Conservation (phyloP, 371 early-diverging fungal genomes). For the Rhizomucor miehei region DNA sequence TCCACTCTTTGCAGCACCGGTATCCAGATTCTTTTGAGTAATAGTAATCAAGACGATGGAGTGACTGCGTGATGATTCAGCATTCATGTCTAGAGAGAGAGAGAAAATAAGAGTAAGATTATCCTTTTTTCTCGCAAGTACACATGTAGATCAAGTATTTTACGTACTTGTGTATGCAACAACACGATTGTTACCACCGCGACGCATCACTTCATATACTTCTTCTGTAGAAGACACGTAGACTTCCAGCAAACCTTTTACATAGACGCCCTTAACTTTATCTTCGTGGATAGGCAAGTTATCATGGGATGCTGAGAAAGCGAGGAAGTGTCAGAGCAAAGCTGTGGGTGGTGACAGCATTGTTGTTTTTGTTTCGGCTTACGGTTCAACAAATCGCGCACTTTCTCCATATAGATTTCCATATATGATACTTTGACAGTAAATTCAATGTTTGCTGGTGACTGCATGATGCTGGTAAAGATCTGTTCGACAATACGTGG, state of each 20-base stretch:
- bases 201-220: conserved; percentile 92
- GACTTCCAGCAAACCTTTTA: conserved; percentile 92
- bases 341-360: too few species aligned
- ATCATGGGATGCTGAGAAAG: conserved; percentile 68
- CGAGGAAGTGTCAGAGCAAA: neutral
- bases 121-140: conserved; percentile 17
- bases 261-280: conserved; percentile 90
- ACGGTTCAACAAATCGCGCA: conserved; percentile 90
- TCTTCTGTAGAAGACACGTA: conserved; percentile 94
- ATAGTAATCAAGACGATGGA: conserved; percentile 92
- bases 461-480: conserved; percentile 74
- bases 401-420: conserved; percentile 99
- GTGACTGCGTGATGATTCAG: conserved; percentile 89
- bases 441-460: conserved; percentile 83
- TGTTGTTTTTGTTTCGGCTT: conserved; percentile 2
- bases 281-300: conserved; percentile 96
- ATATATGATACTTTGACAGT: conserved; percentile 88
- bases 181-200: conserved; percentile 82
- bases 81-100: conserved; percentile 84
- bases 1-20: conserved; percentile 79
- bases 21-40: conserved; percentile 78
- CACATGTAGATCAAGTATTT: conserved; percentile 47
- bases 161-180: conserved; percentile 6
- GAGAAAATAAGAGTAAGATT: too few species aligned
- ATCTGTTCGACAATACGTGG: conserved; percentile 89